phyloP scores from a whole-genome alignment of 2,329 filamentous ascomycete species.

The Clarireedia paspali region DNA sequence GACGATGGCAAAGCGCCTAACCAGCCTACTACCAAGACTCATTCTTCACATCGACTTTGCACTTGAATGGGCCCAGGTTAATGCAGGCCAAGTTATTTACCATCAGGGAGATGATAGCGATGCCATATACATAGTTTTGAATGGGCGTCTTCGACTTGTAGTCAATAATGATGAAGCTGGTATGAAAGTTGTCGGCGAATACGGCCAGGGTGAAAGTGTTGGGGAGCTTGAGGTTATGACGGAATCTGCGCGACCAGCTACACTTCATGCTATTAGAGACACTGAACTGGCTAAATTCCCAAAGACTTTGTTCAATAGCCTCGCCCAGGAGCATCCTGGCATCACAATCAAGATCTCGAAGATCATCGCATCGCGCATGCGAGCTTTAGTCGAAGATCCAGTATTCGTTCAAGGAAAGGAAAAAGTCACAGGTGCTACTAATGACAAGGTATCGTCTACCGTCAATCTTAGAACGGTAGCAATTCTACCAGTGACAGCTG shows the following conservation, averaged over 20 bases:
- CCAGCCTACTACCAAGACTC: conserved; percentile 77
- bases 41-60: conserved; percentile 98
- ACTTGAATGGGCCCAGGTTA: conserved; percentile 95
- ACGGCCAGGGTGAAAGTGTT: conserved; percentile 94
- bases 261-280: conserved; percentile 90
- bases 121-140: conserved; percentile 95
- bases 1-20: conserved; percentile 93
- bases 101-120: conserved; percentile 93
- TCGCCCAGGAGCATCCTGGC: conserved; percentile 92
- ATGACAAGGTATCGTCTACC: conserved; percentile 70
- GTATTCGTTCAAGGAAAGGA: conserved; percentile 60
- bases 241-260: conserved; percentile 83
- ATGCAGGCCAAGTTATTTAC: conserved; percentile 89
- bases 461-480: conserved; percentile 90
- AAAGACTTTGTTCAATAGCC: conserved; percentile 91
- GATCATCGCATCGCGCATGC: conserved; percentile 93
- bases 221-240: conserved; percentile 96
- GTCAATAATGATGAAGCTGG: conserved; percentile 74
- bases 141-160: conserved; percentile 80
- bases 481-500: conserved; percentile 80
- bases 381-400: conserved; percentile 76
- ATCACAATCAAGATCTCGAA: conserved; percentile 99
- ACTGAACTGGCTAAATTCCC: conserved; percentile 96
- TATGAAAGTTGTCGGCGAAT: conserved; percentile 83
- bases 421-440: conserved; percentile 47